Evolutionary conservation across 1,284 basidiomycete genomes (phyloP), one percentile per base, ranked within the genome.

Genomic region (Blastosporella zonata): DNA sequence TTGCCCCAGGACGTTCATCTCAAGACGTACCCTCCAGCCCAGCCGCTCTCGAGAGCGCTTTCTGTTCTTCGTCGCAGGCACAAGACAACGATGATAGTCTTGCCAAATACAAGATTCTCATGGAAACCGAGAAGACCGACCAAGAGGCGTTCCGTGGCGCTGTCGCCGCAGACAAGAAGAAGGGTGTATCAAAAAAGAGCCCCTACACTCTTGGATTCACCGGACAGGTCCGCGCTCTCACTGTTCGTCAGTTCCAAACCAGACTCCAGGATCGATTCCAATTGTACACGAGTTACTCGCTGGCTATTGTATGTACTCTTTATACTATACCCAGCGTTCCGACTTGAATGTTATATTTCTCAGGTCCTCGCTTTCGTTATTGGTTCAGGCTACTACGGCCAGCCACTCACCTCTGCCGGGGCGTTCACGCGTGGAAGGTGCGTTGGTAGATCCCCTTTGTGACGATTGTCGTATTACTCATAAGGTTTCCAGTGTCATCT

Each of bases 201-300:
- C 87, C 91, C 2, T 96, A 94, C 70, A 94, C 90, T 2, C 81
- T 94, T 22, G 83, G 87, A 1, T 92, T 90, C 67, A 65, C 69
- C 33, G 79, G 81, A 2, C 92, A 95, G 64, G 82, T 92, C 43
- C 69, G 73, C 61, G 85, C 87, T 1, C 73, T 95, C 51, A 78
- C 81, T 23, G 74, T 79, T 46, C 78, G 93, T 29, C 87, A 93
- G 66, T 87, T 93, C 69, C 80, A 83, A 58, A 81, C 86, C 66
- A 75, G 81, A 48, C 67, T 92, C 51, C 92, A 95, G 66, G 90
- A 96, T 69, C 77, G 75, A 50, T 91, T 95, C 66, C 88, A 90
- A 61, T 70, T 95, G 41, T 75, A 78, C 63, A 90, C 88, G 1
- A 85, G 83, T 59, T 87, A 80, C 62, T 66, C 72, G 2, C 67